Base-by-base conservation (phyloP, 306 rosid genomes). In the Cicer bijugum region DNA sequence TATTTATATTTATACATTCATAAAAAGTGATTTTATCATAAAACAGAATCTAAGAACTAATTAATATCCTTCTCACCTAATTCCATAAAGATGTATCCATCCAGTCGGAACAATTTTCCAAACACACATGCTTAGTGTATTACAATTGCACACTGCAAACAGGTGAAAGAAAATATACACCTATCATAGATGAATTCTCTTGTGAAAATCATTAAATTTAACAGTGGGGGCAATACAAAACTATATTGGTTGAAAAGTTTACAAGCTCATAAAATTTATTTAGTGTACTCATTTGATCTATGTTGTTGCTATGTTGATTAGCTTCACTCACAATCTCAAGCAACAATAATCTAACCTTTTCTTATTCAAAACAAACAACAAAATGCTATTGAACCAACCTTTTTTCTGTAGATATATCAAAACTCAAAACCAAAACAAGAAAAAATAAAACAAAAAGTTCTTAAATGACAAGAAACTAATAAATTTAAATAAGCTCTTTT, bases 331-430 rank as follows among this genome's bases (percentile, higher is more conserved):
- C 75, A 79, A 80, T 75, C 78, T 19, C 66, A 74, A 57, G 84
- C 85, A 83, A 71, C 78, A 65, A 37, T 19, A 81, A 77, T 45
- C 77, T 56, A 78, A 43, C 16, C 51, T 38, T 75, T 58, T 17
- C 75, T 90, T 90, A 86, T 86, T 90, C 46, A 83, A 82, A 47
- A 47, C 35, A 74, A 72, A 72, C 52, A 75, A 63, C 51, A 75
- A 65, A 79, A 82, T 82, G 78, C 70, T 39, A 57, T 61, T 55
- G 77, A 61, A 81, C 81, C 78, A 82, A 40, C 58, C 84, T 78
- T 65, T 61, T 72, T 60, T n/a, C 14, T 59, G 82, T 48, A 80
- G 80, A 76, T 19, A 46, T 75, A 51, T 75, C 79, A 79, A 69
- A 58, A 23, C 35, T 74, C 48, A 85, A 47, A 85, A 47, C 75